phyloP scores from a whole-genome alignment of 1,139 yeast genomes.

The Meyerozyma guilliermondii region DNA sequence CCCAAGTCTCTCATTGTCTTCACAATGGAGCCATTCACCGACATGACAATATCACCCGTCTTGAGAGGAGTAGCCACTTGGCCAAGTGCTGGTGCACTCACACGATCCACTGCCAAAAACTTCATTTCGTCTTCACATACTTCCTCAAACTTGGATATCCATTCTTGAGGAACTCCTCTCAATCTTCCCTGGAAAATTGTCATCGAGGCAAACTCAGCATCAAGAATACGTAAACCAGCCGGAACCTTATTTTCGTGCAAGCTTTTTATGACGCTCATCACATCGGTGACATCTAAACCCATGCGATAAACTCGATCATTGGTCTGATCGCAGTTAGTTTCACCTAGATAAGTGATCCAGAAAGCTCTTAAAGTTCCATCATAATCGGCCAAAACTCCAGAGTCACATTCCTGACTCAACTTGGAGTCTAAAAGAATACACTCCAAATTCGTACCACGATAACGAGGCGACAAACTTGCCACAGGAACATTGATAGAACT shows the following conservation, averaged over 20 bases:
- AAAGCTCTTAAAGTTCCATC: slow-evolving; percentile 80
- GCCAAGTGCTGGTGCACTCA: slow-evolving; percentile 45
- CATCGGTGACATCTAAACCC: slow-evolving; percentile 75
- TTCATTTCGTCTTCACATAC: slow-evolving; percentile 59
- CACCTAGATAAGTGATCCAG: slow-evolving; percentile 83
- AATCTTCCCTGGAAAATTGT: slow-evolving; percentile 75
- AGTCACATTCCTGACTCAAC: slow-evolving; percentile 66
- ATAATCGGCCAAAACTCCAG: slow-evolving; percentile 75
- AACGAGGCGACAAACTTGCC: slow-evolving; percentile 66
- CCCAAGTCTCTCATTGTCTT: slow-evolving; percentile 65
- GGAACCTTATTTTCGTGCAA: slow-evolving; percentile 41
- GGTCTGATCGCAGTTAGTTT: slow-evolving; percentile 38
- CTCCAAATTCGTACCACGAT: slow-evolving; percentile 81
- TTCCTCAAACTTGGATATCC: slow-evolving; percentile 69
- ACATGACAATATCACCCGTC: slow-evolving; percentile 68
- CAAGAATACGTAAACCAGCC: slow-evolving; percentile 58
- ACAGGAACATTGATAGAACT: slow-evolving; percentile 72
- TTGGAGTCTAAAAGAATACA: slow-evolving; percentile 72
- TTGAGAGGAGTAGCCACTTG: slow-evolving; percentile 27
- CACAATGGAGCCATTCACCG: slow-evolving; percentile 62
- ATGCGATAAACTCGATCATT: slow-evolving; percentile 64
- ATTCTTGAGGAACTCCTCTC: slow-evolving; percentile 78
- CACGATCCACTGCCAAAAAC: slow-evolving; percentile 66
- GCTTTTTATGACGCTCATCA: slow-evolving; percentile 50
- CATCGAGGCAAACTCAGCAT: slow-evolving; percentile 70